Conservation (phyloP, 352 stramenopile species). For the Pythium graminicola region DNA sequence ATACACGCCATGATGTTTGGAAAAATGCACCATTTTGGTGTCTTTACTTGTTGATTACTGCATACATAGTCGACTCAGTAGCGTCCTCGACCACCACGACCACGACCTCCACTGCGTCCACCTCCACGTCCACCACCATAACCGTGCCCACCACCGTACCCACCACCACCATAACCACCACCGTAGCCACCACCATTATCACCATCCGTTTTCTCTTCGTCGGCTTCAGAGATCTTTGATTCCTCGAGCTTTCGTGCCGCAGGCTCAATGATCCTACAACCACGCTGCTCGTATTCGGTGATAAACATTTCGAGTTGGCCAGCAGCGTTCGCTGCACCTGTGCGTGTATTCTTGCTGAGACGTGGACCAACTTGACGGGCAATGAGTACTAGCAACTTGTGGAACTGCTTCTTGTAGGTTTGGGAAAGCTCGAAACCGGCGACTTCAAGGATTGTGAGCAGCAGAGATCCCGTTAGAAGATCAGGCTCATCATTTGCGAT, state of each 20-base stretch:
- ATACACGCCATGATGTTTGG: no score
- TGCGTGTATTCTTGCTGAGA: slow-evolving; percentile 67
- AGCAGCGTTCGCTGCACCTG: slow-evolving; percentile 65
- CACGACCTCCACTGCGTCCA: slow-evolving; percentile 24
- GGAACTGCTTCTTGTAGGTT: slow-evolving; percentile 69
- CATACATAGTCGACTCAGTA: slow-evolving; percentile 6
- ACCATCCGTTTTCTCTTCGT: slow-evolving; percentile 63
- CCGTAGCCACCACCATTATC: slow-evolving; percentile 25
- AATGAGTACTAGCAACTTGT: slow-evolving; percentile 70
- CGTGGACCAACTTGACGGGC: slow-evolving; percentile 51
- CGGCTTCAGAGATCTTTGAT: slow-evolving; percentile 48
- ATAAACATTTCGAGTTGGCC: slow-evolving; percentile 72
- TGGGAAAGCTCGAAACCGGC: slow-evolving; percentile 58
- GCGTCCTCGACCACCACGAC: slow-evolving; percentile 27
- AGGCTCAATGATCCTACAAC: slow-evolving; percentile 47
- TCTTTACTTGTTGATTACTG: no score
- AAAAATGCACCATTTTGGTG: no score
- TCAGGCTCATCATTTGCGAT: slow-evolving; percentile 64
- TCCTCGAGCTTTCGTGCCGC: slow-evolving; percentile 65
- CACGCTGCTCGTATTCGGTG: slow-evolving; percentile 55
- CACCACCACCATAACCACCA: slow-evolving; percentile 23
- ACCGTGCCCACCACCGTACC: slow-evolving; percentile 19
- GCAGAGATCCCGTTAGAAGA: slow-evolving; percentile 59
- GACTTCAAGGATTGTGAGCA: slow-evolving; percentile 75
- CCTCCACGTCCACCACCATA: slow-evolving; percentile 28